These are phyloP conservation scores for Datisca glomerata DNA, from an alignment of 306 rosid species.

Conservation along the genomic window DNA sequence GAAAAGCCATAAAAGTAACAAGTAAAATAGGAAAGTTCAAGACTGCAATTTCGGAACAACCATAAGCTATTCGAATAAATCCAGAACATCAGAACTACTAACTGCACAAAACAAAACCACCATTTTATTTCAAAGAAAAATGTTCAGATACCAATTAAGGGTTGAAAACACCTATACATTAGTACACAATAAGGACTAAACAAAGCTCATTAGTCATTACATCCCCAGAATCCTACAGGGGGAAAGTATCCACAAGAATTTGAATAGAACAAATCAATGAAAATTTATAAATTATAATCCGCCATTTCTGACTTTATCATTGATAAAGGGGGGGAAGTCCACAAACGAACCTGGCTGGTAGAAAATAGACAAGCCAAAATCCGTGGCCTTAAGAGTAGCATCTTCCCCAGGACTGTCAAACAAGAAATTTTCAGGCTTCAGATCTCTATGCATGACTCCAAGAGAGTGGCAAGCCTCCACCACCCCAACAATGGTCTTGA, in stretches of 20 bases:
- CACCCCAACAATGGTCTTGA: slow-evolving; percentile 70
- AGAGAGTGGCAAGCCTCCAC: slow-evolving; percentile 82
- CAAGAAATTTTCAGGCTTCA: slow-evolving; percentile 91
- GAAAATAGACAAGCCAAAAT: slow-evolving; percentile 78
- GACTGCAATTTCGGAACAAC: too few species aligned
- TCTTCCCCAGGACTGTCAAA: slow-evolving; percentile 60
- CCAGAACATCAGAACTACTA: too few species aligned
- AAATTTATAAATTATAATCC: slow-evolving; percentile 1
- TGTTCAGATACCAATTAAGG: background rate
- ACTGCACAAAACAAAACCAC: too few species aligned
- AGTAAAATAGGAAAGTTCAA: too few species aligned
- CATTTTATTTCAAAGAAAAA: too few species aligned
- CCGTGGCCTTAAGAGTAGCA: slow-evolving; percentile 71
- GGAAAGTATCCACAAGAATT: slow-evolving; percentile 3
- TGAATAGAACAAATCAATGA: background rate
- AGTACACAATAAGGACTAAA: background rate
- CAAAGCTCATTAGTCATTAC: background rate
- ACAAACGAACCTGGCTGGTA: slow-evolving; percentile 61
- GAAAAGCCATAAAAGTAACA: too few species aligned
- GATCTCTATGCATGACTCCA: slow-evolving; percentile 95
- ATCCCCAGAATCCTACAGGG: too few species aligned
- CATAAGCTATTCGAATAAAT: too few species aligned
- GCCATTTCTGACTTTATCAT: too few species aligned
- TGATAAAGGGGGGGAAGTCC: background rate
- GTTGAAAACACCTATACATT: background rate